Conservation (phyloP, 1,139 yeast genomes). For the Candida sojae region DNA sequence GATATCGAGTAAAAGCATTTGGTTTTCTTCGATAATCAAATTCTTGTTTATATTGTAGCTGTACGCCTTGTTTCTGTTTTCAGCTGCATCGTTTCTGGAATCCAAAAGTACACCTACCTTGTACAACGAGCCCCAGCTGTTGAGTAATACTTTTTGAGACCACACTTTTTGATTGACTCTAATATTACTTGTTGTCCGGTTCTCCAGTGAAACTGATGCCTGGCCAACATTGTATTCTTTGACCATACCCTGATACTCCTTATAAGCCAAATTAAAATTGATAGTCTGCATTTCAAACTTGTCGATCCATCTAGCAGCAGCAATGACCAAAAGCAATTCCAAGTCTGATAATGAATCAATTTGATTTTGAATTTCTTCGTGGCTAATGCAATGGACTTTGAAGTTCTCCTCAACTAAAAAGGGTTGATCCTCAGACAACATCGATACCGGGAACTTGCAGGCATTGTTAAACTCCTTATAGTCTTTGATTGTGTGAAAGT, state of each 20-base stretch:
- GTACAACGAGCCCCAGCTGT: slow-evolving; percentile 56
- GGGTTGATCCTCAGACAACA: slow-evolving; percentile 26
- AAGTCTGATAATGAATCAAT: slow-evolving; percentile 59
- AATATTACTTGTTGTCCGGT: slow-evolving; percentile 31
- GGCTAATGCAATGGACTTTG: background rate
- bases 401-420: slow-evolving; percentile 32
- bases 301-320: slow-evolving; percentile 70
- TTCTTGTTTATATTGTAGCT: slow-evolving; percentile 27
- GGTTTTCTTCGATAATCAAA: slow-evolving; percentile 42
- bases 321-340: slow-evolving; percentile 67
- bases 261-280: slow-evolving; percentile 76
- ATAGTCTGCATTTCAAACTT: slow-evolving; percentile 57
- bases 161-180: slow-evolving; percentile 47
- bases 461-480: slow-evolving; percentile 54
- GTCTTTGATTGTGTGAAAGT: slow-evolving; percentile 63
- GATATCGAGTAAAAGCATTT: slow-evolving; percentile 50
- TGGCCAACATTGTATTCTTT: slow-evolving; percentile 45
- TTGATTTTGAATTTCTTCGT: slow-evolving; percentile 27
- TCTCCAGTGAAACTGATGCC: slow-evolving; percentile 28
- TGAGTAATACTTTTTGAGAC: slow-evolving; percentile 49
- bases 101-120: slow-evolving; percentile 40
- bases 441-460: slow-evolving; percentile 49
- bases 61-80: background rate
- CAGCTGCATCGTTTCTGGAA: slow-evolving; percentile 7
- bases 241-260: slow-evolving; percentile 68